Evolutionary conservation across 2,329 filamentous ascomycete genomes (phyloP).

Genomic region (Daldinia sp.): DNA sequence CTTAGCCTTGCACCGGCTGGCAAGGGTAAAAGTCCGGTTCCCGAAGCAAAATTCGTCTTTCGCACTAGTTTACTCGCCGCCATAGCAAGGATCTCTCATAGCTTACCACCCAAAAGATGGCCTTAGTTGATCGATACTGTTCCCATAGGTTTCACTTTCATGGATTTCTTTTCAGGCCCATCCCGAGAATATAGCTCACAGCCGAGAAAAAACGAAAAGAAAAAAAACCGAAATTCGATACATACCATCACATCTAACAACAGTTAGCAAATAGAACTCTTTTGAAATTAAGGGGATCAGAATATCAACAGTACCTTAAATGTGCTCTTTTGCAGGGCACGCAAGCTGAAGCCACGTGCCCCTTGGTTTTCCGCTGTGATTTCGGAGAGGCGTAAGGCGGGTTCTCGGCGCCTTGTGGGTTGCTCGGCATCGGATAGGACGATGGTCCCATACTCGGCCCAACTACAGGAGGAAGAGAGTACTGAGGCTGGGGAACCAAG

Average conservation of each 20-base stretch:
- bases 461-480: conserved; percentile 47
- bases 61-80: not conserved
- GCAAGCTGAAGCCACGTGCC: conserved; percentile 84
- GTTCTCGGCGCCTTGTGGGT: conserved; percentile 53
- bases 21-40: not conserved
- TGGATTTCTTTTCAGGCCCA: not conserved
- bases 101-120: conserved; percentile 1
- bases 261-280: conserved; percentile 45
- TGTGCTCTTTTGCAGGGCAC: conserved; percentile 87
- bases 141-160: not conserved
- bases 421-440: conserved; percentile 43
- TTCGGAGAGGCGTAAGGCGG: conserved; percentile 64
- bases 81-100: not conserved
- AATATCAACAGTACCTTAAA: conserved; percentile 63
- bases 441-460: conserved; percentile 45
- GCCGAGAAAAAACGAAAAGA: conserved; percentile 21
- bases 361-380: conserved; percentile 74
- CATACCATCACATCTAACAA: conserved; percentile 69
- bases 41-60: not conserved
- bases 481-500: conserved; percentile 48
- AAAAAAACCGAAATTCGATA: conserved; percentile 45
- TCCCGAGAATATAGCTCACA: conserved; percentile 22
- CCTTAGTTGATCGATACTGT: not conserved
- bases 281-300: conserved; percentile 16
- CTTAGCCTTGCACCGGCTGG: not conserved